Evolutionary conservation across 108 stramenopile species (phyloP), one percentile per base, ranked within the genome.

Genomic region (Conticribra guillardii): DNA sequence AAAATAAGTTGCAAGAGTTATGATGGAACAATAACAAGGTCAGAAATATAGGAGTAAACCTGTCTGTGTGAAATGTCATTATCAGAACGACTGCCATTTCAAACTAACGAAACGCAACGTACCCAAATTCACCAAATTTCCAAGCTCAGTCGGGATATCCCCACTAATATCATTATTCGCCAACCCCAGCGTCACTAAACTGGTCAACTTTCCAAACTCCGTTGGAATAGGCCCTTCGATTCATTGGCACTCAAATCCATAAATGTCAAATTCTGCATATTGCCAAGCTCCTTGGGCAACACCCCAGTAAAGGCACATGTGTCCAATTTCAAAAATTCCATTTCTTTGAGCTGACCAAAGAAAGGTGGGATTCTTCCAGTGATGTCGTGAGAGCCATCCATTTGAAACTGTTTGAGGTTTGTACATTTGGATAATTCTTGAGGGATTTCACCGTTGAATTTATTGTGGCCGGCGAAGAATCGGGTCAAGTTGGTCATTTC

Each of bases 331-430:
- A 88, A 54, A 27, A 71, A 70, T 48, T 82, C 82, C 45, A 89
- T 49, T 34, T 74, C 83, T 3, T 67, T 11, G 62, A 86, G 46
- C 69, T 76, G 60, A 4, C 88, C 86, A 46, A 90, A 67, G 18
- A 84, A 80, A 8, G 80, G 74, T 53, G 85, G 85, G 23, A 89
- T 83, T 0, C 79, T 82, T 0, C 84, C 84, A n/a, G 65, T 65
- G n/a, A 74, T 33, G 54, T 48, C 31, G 27, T 55, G 52, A 14
- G 54, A 61, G 14, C 45, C 67, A 67, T 74, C 72, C 19, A 74
- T 33, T 24, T 69, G 51, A 9, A 69, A 62, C 34, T 73, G 70
- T 49, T 80, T 79, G 26, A 92, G 49, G 14, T 76, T 85, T 33
- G 82, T 72, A 57, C 88, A 67, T 14, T 46, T 33, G 29, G 79